phyloP scores from a whole-genome alignment of 371 early-diverging fungal genomes.

The Mucor ambiguus region DNA sequence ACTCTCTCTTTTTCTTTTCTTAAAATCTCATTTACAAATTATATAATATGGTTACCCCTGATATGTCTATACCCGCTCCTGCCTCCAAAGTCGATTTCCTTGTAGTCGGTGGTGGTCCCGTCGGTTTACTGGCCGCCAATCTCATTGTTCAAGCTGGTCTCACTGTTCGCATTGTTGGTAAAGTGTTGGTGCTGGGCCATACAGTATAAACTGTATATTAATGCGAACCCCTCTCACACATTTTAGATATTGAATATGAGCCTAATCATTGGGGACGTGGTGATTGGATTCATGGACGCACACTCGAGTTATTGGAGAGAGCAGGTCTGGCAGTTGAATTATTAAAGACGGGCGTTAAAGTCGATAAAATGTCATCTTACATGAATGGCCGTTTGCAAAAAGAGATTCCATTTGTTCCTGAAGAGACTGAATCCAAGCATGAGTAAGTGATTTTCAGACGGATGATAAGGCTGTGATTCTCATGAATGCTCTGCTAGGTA shows the following conservation, averaged over 20 bases:
- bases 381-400: slow-evolving; percentile 36
- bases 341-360: slow-evolving; percentile 46
- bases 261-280: slow-evolving; percentile 57
- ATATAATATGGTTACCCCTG: slow-evolving; percentile 21
- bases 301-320: slow-evolving; percentile 42
- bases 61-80: slow-evolving; percentile 23
- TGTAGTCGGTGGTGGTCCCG: slow-evolving; percentile 53
- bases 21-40: slow-evolving; percentile 1
- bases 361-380: slow-evolving; percentile 41
- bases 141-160: slow-evolving; percentile 42
- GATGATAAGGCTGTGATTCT: not conserved
- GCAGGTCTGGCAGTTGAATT: slow-evolving; percentile 37
- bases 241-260: slow-evolving; percentile 41
- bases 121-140: slow-evolving; percentile 46
- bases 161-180: slow-evolving; percentile 44
- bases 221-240: not conserved
- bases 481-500: slow-evolving; percentile 25
- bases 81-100: slow-evolving; percentile 38
- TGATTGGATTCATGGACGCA: slow-evolving; percentile 53
- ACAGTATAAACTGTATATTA: not conserved
- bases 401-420: slow-evolving; percentile 48
- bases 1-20: slow-evolving; percentile 14
- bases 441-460: slow-evolving; percentile 27
- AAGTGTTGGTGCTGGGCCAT: not conserved
- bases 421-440: slow-evolving; percentile 46